Percentiles rank a stretch among this genome's conserved stretches.
Conservation (phyloP, 768 basidiomycete genomes). For the Amyloporia xantha region DNA sequence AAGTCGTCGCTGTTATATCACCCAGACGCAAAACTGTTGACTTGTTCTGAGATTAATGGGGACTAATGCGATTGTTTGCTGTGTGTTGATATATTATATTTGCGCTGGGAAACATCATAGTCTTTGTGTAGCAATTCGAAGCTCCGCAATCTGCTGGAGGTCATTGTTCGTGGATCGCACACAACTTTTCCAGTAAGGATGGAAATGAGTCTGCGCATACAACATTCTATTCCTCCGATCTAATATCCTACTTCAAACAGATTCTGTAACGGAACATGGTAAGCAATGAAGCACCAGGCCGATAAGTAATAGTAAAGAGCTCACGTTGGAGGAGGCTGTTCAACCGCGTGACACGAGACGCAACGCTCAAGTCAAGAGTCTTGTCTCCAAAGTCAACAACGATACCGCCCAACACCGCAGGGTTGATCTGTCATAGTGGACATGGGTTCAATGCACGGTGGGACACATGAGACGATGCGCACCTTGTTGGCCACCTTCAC, state of each 20-base stretch:
- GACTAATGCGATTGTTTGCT: not conserved
- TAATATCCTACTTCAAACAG: constrained; percentile 1
- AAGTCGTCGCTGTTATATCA: constrained; percentile 34
- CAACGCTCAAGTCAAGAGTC: constrained; percentile 93
- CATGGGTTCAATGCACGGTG: constrained; percentile 1
- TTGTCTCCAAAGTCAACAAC: constrained; percentile 98
- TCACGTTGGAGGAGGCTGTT: constrained; percentile 81
- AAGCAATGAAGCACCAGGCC: no score
- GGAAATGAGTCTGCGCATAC: constrained; percentile 1
- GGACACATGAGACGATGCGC: constrained; percentile 13
- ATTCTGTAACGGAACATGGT: not conserved
- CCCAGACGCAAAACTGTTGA: constrained; percentile 20
- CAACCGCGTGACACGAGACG: constrained; percentile 89
- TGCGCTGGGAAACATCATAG: not conserved
- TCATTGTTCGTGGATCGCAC: not conserved
- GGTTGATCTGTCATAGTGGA: constrained; percentile 63
- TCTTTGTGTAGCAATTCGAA: no score
- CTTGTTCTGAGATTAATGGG: constrained; percentile 11
- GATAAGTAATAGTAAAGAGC: constrained; percentile 26
- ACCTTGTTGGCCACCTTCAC: constrained; percentile 92
- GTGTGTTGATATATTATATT: not conserved
- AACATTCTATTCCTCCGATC: not conserved
- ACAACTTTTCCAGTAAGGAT: no score
- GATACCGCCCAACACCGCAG: constrained; percentile 84
- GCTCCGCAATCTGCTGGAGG: no score